Evolutionary conservation across 305 asterid genomes (phyloP).

Genomic region (Solanum hybrid): DNA sequence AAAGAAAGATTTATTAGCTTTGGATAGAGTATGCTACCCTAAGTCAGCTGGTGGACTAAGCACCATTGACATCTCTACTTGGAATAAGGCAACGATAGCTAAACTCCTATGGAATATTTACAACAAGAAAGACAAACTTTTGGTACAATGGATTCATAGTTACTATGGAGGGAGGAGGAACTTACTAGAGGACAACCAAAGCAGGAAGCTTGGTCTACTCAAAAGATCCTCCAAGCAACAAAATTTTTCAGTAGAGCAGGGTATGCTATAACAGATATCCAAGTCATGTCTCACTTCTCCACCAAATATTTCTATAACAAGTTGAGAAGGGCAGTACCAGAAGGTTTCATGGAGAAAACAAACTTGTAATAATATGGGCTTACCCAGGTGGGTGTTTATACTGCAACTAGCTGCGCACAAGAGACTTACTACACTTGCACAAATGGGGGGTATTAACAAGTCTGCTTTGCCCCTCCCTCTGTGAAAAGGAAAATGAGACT

Average conservation of each 20-base stretch:
- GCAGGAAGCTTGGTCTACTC: not conserved
- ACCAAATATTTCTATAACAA: not conserved
- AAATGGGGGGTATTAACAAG: not conserved
- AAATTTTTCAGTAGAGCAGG: not conserved
- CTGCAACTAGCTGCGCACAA: not conserved
- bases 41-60: not conserved
- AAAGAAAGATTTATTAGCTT: not conserved
- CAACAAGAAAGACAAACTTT: not conserved
- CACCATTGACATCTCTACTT: not conserved
- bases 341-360: not conserved
- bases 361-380: not conserved
- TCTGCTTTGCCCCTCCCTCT: not conserved
- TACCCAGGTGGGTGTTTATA: not conserved
- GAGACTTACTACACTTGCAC: not conserved
- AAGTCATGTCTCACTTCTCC: not conserved
- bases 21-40: not conserved
- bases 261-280: not conserved
- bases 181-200: not conserved
- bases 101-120: not conserved
- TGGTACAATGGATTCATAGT: not conserved
- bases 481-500: not conserved
- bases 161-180: not conserved
- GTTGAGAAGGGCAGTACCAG: not conserved
- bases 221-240: not conserved
- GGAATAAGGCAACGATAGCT: not conserved